A percentile compares a stretch with the other conserved stretches of the same genome.
These are phyloP conservation scores for Gremmenia infestans DNA, from an alignment of 2,329 filamentous ascomycete species.

Conservation along the genomic window DNA sequence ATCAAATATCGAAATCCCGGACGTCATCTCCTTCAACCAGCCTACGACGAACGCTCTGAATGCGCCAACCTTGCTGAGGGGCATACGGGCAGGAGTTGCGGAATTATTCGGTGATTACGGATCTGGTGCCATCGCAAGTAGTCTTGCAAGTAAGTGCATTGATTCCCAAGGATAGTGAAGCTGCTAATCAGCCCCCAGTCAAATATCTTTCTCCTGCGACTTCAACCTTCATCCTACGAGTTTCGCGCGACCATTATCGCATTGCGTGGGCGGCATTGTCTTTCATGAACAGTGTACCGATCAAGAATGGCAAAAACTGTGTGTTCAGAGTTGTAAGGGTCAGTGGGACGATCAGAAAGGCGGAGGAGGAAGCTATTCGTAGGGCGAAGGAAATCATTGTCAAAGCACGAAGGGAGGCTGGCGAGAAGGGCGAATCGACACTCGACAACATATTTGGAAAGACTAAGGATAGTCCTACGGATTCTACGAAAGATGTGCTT, in stretches of 20 bases:
- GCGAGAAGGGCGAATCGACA: constrained; percentile 35
- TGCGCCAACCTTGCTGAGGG: constrained; percentile 57
- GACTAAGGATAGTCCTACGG: constrained; percentile 13
- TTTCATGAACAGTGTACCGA: constrained; percentile 64
- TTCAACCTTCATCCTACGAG: constrained; percentile 85
- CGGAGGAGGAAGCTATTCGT: constrained; percentile 82
- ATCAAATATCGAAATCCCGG: constrained; percentile 41
- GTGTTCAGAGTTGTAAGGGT: constrained; percentile 82
- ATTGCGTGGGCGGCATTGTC: constrained; percentile 88
- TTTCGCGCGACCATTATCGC: constrained; percentile 75
- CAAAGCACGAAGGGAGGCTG: constrained; percentile 51
- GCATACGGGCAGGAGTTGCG: constrained; percentile 65
- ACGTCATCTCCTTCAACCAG: constrained; percentile 68
- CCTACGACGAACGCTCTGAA: constrained; percentile 72
- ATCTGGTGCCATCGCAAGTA: constrained; percentile 64
- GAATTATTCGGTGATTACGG: constrained; percentile 87
- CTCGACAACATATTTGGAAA: constrained; percentile 38
- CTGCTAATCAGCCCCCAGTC: constrained; percentile 46
- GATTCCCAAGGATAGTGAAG: background rate
- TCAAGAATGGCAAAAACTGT: constrained; percentile 57
- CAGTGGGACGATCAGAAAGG: constrained; percentile 88
- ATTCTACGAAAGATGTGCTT: constrained; percentile 37
- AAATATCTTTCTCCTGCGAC: constrained; percentile 93
- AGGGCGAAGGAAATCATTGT: constrained; percentile 69
- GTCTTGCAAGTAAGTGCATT: constrained; percentile 55